Percentiles rank a stretch among this genome's conserved stretches.
These are phyloP conservation scores for Uronychia setigera DNA, from an alignment of 73 alveolate genomes.

Conservation along the genomic window DNA sequence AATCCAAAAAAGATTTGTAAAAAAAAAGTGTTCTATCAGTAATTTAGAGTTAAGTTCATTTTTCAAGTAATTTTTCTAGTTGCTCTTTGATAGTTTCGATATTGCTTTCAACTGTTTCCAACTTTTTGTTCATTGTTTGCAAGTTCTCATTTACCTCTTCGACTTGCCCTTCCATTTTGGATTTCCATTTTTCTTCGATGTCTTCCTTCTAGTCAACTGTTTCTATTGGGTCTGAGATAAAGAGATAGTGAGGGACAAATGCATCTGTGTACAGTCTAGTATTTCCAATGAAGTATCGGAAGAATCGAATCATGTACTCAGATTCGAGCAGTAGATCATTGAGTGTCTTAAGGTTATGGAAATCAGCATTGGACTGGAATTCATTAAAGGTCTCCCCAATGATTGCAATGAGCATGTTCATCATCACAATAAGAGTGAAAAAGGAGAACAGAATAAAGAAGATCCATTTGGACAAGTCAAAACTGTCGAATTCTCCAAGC, in stretches of 20 bases:
- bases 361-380: conserved; percentile 3
- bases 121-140: too few relatives aligned
- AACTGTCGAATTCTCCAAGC: neutral
- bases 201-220: too few relatives aligned
- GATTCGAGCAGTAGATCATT: neutral
- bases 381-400: conserved; percentile 13
- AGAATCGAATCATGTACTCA: neutral
- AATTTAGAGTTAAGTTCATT: too few relatives aligned
- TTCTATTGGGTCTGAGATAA: neutral
- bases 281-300: neutral
- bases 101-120: too few relatives aligned
- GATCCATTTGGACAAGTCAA: neutral
- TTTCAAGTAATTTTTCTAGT: too few relatives aligned
- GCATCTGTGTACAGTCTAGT: neutral
- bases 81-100: too few relatives aligned
- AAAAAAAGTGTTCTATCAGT: too few relatives aligned
- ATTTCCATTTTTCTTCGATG: too few relatives aligned
- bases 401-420: conserved; percentile 12
- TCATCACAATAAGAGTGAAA: neutral
- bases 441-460: neutral
- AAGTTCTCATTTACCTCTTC: too few relatives aligned
- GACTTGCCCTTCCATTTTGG: too few relatives aligned
- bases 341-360: neutral
- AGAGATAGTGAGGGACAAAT: neutral
- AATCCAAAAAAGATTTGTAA: too few relatives aligned